These are phyloP conservation scores for Plasmodium blacklocki DNA, from an alignment of 169 alveolate genomes.

Conservation along the genomic window DNA sequence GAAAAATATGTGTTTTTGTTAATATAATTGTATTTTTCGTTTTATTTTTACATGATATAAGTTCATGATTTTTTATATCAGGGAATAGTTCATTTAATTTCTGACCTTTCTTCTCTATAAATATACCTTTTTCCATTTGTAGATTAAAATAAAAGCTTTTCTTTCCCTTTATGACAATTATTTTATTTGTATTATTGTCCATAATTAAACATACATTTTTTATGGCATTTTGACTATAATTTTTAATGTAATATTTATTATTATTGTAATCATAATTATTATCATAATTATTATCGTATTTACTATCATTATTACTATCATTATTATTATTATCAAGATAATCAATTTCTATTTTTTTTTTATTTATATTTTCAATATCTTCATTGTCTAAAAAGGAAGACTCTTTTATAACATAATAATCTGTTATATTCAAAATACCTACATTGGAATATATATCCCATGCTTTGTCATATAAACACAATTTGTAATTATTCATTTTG, in stretches of 20 bases:
- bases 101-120: conserved; percentile 13
- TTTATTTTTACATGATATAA: conserved; percentile 64
- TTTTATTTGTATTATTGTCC: conserved; percentile 5
- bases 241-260: no score
- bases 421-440: conserved; percentile 60
- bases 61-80: conserved; percentile 41
- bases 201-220: conserved; percentile 30
- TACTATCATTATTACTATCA: no score
- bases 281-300: no score
- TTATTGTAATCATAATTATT: no score
- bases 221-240: conserved; percentile 4
- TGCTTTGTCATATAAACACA: conserved; percentile 44
- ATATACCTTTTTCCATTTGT: conserved; percentile 14
- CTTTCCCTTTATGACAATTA: conserved; percentile 32
- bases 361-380: background rate
- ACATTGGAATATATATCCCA: conserved; percentile 17
- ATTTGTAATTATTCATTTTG: conserved; percentile 39
- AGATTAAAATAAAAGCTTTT: conserved; percentile 26
- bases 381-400: conserved; percentile 44
- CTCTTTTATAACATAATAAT: conserved; percentile 63
- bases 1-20: conserved; percentile 51
- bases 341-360: background rate
- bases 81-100: conserved; percentile 16
- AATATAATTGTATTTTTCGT: conserved; percentile 36
- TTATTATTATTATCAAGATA: no score